These are phyloP conservation scores for Xylaria sp. DNA, from an alignment of 2,329 filamentous ascomycete species.

Conservation along the genomic window DNA sequence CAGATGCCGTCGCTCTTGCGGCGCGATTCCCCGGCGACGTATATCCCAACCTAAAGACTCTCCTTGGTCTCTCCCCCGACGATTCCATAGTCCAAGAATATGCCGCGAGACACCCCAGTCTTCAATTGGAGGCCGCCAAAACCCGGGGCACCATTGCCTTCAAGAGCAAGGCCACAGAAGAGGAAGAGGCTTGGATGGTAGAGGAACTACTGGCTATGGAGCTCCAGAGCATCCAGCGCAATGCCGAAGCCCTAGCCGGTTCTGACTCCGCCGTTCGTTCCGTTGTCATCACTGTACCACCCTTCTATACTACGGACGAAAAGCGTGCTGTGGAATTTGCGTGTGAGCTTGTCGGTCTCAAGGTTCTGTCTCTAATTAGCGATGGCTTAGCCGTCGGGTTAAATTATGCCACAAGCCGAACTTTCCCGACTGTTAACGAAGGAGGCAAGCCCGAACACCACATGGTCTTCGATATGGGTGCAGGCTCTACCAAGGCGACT, in stretches of 20 bases:
- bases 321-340: constrained; percentile 86
- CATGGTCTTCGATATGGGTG: constrained; percentile 97
- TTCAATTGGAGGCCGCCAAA: constrained; percentile 72
- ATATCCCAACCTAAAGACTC: constrained; percentile 91
- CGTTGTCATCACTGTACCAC: constrained; percentile 87
- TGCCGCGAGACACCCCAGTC: constrained; percentile 77
- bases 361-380: constrained; percentile 84
- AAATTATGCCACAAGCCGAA: constrained; percentile 92
- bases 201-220: constrained; percentile 98
- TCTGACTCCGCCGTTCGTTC: constrained; percentile 79
- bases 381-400: constrained; percentile 93
- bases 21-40: constrained; percentile 92
- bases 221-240: constrained; percentile 88
- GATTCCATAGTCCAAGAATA: constrained; percentile 76
- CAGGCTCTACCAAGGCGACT: constrained; percentile 91
- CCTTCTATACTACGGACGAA: constrained; percentile 92
- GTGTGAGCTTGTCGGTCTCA: constrained; percentile 87
- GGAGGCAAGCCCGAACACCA: constrained; percentile 91
- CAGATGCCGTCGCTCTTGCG: constrained; percentile 87
- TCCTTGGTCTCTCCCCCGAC: constrained; percentile 79
- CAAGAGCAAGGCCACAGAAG: constrained; percentile 72
- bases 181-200: constrained; percentile 77
- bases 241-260: constrained; percentile 85
- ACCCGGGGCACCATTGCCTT: constrained; percentile 80
- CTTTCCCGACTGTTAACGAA: constrained; percentile 85